These are phyloP conservation scores for Polytolypa hystricis DNA, from an alignment of 2,329 filamentous ascomycete species.

Conservation along the genomic window DNA sequence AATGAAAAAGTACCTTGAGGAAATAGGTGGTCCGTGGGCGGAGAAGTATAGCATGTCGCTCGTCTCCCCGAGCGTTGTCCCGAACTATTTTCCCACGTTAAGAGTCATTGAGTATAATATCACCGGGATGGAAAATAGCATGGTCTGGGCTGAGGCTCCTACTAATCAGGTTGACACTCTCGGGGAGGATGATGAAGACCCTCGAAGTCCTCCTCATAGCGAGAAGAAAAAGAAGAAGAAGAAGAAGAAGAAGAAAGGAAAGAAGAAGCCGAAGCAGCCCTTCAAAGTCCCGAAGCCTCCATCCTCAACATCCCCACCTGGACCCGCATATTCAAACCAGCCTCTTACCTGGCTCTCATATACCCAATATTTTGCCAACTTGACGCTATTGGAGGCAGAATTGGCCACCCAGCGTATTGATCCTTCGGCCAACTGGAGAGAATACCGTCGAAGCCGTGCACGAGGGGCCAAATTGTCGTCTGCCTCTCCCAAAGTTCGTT, in stretches of 20 bases:
- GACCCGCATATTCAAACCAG: conserved; percentile 83
- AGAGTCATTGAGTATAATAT: conserved; percentile 95
- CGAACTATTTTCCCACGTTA: conserved; percentile 81
- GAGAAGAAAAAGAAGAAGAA: conserved; percentile 34
- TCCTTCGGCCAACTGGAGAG: conserved; percentile 23
- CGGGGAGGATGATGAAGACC: conserved; percentile 4
- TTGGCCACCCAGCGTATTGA: conserved; percentile 25
- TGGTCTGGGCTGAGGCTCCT: conserved; percentile 22
- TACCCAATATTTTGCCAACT: conserved; percentile 85
- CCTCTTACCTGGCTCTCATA: conserved; percentile 67
- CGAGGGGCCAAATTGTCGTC: conserved; percentile 31
- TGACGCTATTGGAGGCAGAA: conserved; percentile 80
- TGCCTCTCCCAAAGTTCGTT: conserved; percentile 43
- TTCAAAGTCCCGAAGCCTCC: conserved; percentile 61
- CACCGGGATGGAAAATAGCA: conserved; percentile 54
- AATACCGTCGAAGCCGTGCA: conserved; percentile 39
- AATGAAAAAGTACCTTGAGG: conserved; percentile 46
- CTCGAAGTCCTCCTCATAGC: no score
- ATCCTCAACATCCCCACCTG: conserved; percentile 60
- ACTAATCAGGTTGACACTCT: not conserved
- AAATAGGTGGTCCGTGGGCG: conserved; percentile 68
- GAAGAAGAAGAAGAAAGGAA: conserved; percentile 35
- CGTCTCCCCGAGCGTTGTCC: conserved; percentile 78
- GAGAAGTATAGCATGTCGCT: conserved; percentile 76
- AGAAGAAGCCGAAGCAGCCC: conserved; percentile 44